A percentile compares a stretch with the other conserved stretches of the same genome.
These are phyloP conservation scores for Zygoascus bituminiphila DNA, from an alignment of 805 yeast genomes.

Conservation along the genomic window DNA sequence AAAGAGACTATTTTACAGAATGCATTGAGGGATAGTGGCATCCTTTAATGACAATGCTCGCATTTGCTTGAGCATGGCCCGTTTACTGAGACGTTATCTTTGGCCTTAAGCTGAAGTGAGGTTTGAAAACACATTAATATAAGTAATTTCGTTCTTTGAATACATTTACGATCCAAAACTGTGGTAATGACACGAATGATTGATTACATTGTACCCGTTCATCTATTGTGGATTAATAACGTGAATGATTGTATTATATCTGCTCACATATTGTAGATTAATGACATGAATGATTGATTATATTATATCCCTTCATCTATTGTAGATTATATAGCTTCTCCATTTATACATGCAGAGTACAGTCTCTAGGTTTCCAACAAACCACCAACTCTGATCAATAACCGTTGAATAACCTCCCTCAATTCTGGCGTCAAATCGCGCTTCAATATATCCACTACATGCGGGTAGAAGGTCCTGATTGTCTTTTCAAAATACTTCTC, in stretches of 20 bases:
- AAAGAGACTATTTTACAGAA: slow-evolving; percentile 74
- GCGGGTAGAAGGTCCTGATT: slow-evolving; percentile 24
- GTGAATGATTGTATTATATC: too few species aligned
- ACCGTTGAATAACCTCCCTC: slow-evolving; percentile 28
- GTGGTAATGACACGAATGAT: too few species aligned
- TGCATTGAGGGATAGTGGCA: slow-evolving; percentile 66
- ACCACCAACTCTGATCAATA: slow-evolving; percentile 32
- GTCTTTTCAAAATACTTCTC: slow-evolving; percentile 30
- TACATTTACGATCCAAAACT: not conserved
- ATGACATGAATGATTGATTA: too few species aligned
- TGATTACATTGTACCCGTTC: too few species aligned
- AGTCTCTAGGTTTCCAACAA: not conserved
- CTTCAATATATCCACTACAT: slow-evolving; percentile 26
- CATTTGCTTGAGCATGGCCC: not conserved
- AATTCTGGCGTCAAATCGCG: slow-evolving; percentile 31
- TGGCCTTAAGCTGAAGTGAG: too few species aligned
- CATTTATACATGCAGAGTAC: too few species aligned
- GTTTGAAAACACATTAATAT: not conserved
- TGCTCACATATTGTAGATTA: too few species aligned
- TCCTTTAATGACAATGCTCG: slow-evolving; percentile 33
- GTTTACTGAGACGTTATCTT: too few species aligned
- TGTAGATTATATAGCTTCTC: too few species aligned
- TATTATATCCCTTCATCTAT: too few species aligned
- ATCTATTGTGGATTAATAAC: too few species aligned
- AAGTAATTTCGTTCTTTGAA: not conserved